A percentile compares a stretch with the other conserved stretches of the same genome.
phyloP scores from a whole-genome alignment of 2,329 filamentous ascomycete species.

The Chaetothyriales sp. region DNA sequence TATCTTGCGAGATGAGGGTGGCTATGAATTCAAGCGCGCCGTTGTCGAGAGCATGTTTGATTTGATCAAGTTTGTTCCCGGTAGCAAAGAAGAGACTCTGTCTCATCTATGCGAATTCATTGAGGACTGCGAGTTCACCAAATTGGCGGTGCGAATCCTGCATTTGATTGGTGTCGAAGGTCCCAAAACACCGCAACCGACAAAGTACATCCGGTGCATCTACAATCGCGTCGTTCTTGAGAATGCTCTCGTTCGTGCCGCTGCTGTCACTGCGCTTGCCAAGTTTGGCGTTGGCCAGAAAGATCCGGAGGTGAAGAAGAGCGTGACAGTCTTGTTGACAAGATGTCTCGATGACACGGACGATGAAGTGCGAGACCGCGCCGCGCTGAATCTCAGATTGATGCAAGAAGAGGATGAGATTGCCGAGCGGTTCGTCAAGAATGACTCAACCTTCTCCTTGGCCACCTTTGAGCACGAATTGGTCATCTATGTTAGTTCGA shows the following conservation, averaged over 20 bases:
- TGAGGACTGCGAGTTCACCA: constrained; percentile 98
- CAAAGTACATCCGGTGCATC: constrained; percentile 98
- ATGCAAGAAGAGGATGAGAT: constrained; percentile 86
- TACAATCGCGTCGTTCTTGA: constrained; percentile 97
- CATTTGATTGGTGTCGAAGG: constrained; percentile 90
- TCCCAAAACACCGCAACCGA: constrained; percentile 85
- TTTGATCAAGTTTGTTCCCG: constrained; percentile 95
- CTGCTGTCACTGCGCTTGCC: constrained; percentile 84
- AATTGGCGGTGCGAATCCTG: constrained; percentile 85
- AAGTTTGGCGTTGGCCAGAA: constrained; percentile 97
- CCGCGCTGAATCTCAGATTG: constrained; percentile 76
- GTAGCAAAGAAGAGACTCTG: constrained; percentile 65
- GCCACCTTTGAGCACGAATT: constrained; percentile 93
- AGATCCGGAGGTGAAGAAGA: constrained; percentile 91
- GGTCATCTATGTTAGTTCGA: constrained; percentile 90
- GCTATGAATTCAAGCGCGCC: constrained; percentile 94
- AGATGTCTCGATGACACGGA: constrained; percentile 93
- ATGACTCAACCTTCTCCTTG: constrained; percentile 90
- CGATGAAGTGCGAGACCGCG: constrained; percentile 92
- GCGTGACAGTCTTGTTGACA: constrained; percentile 79
- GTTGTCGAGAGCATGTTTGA: constrained; percentile 99
- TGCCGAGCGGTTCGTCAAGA: constrained; percentile 79
- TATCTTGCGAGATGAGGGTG: constrained; percentile 91
- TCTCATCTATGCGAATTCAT: constrained; percentile 98
- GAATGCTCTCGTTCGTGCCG: constrained; percentile 88